These are phyloP conservation scores for Oryza longistaminata DNA, from an alignment of 176 grass and related monocot species.

Conservation along the genomic window DNA sequence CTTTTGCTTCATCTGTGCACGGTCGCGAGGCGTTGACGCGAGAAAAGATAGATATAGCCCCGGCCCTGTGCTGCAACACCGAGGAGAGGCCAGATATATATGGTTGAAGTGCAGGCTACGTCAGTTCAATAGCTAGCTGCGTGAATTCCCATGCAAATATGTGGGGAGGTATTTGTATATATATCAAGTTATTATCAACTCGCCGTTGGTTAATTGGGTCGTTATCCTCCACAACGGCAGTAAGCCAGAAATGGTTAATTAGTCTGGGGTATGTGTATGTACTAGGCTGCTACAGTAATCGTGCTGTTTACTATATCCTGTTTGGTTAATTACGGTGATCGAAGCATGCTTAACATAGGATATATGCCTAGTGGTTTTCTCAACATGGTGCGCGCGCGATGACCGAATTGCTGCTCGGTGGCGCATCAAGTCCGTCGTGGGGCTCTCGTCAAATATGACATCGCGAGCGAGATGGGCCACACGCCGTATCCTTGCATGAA, in stretches of 20 bases:
- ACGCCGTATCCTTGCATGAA: no score
- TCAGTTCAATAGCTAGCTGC: not conserved
- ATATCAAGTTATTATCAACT: not conserved
- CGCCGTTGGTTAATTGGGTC: not conserved
- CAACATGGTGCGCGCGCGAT: no score
- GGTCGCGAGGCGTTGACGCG: constrained; percentile 31
- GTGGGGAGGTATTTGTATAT: not conserved
- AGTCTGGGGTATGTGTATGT: not conserved
- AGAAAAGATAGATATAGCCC: not conserved
- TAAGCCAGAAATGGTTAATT: not conserved
- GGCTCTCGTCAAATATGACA: no score
- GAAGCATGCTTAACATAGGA: not conserved
- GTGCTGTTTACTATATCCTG: not conserved
- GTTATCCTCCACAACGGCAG: not conserved
- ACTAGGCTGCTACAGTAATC: not conserved
- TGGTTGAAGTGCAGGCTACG: constrained; percentile 15
- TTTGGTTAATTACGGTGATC: not conserved
- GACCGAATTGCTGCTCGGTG: no score
- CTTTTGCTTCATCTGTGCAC: not conserved
- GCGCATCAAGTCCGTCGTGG: no score
- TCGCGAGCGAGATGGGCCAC: no score
- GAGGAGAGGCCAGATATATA: not conserved
- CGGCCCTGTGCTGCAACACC: not conserved
- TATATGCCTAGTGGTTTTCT: no score
- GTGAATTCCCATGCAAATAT: not conserved